Evolutionary conservation across 352 stramenopile genomes (phyloP).

Genomic region (Globisporangium camurandrum): DNA sequence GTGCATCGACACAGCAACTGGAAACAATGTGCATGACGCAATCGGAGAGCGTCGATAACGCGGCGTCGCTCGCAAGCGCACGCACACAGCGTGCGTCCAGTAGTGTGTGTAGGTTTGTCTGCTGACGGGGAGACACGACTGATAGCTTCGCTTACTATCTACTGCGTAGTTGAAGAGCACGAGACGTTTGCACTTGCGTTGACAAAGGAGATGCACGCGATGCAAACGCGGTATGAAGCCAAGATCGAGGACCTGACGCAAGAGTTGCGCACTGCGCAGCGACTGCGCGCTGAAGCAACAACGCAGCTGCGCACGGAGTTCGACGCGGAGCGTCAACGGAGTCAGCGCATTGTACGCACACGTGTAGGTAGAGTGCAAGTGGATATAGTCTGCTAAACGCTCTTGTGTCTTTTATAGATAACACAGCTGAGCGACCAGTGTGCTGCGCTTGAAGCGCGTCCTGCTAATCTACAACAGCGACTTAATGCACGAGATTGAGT

Average conservation of each 20-base stretch:
- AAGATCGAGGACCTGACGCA: conserved; percentile 58
- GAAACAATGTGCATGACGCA: background rate
- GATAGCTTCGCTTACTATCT: too few relatives aligned
- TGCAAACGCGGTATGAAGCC: conserved; percentile 58
- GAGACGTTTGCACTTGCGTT: conserved; percentile 69
- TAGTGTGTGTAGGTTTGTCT: too few relatives aligned
- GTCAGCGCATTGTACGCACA: conserved; percentile 27
- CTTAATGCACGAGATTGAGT: conserved; percentile 22
- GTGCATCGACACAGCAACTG: conserved; percentile 15
- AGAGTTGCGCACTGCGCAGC: conserved; percentile 39
- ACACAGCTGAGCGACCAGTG: conserved; percentile 36
- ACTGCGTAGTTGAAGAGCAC: conserved; percentile 39
- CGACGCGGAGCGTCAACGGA: conserved; percentile 37
- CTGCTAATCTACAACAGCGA: conserved; percentile 23
- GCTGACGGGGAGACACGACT: too few relatives aligned
- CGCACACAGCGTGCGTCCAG: too few relatives aligned
- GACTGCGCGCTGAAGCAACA: conserved; percentile 29
- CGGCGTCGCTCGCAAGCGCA: conserved; percentile 1
- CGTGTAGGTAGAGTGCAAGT: background rate
- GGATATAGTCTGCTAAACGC: background rate
- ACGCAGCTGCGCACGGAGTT: conserved; percentile 44
- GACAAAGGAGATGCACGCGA: conserved; percentile 55
- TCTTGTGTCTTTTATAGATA: conserved; percentile 16
- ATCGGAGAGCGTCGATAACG: background rate
- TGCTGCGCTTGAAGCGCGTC: conserved; percentile 24